phyloP scores from a whole-genome alignment of 495 filamentous ascomycete genomes.

The Trypethelium eluteriae region DNA sequence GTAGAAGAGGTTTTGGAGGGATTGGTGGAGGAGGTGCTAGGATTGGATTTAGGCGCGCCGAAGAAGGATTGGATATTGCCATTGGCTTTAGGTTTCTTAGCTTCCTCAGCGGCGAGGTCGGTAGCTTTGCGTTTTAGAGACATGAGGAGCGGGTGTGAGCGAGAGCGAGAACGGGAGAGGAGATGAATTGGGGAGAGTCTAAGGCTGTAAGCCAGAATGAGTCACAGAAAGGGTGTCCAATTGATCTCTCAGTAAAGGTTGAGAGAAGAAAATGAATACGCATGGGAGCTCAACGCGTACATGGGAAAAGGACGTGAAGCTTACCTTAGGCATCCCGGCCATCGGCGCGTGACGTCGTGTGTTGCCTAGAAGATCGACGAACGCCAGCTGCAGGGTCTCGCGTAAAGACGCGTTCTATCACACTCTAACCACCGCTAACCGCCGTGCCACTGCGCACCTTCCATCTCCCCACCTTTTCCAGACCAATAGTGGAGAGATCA shows the following conservation, averaged over 20 bases:
- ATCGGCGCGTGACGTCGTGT: slow-evolving; percentile 9
- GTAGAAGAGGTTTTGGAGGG: slow-evolving; percentile 35
- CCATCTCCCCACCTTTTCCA: neutral
- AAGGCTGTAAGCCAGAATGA: slow-evolving; percentile 1
- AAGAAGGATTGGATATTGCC: slow-evolving; percentile 61
- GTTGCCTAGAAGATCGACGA: neutral
- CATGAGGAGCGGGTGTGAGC: slow-evolving; percentile 26
- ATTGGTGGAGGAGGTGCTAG: slow-evolving; percentile 26
- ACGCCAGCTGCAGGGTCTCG: neutral
- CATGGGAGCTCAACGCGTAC: neutral
- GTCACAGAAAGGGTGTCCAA: neutral
- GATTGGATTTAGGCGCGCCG: slow-evolving; percentile 43
- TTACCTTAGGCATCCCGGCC: neutral
- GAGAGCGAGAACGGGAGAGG: neutral
- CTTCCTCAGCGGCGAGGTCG: slow-evolving; percentile 39
- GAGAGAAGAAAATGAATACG: neutral
- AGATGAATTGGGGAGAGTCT: neutral
- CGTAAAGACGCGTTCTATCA: neutral
- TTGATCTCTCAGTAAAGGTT: neutral
- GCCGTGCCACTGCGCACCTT: neutral
- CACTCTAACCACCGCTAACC: too few relatives aligned
- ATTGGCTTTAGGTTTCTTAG: slow-evolving; percentile 69
- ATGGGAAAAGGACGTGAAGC: neutral
- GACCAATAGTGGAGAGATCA: neutral
- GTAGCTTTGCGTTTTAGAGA: slow-evolving; percentile 64